Base-by-base conservation (phyloP, 78 protist genomes). In the Capsaspora owczarzaki region DNA sequence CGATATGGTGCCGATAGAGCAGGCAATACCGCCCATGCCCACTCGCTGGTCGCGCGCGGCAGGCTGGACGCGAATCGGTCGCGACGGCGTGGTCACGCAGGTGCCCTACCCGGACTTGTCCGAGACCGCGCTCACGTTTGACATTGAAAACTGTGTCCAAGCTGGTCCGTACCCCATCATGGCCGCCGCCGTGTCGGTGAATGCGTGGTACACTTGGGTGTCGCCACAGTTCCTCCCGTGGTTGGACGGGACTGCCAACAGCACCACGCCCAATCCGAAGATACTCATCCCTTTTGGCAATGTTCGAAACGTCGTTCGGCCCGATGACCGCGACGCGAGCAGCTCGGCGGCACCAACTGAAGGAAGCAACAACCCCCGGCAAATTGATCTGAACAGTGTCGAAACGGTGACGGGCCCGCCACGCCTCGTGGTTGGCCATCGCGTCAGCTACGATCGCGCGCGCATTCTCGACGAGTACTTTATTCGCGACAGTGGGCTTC, bases 401-500 rank as follows among this genome's bases (percentile, higher is more conserved):
- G n/a, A n/a, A n/a, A n/a, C n/a, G n/a, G n/a, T n/a, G 8, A 56
- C 25, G 43, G 71, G 19, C 35, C 2, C 56, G 37, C 53, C 49
- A 38, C 76, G 76, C 31, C 23, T 70, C 37, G 37, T 70, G 1
- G 76, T 42, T 53, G 76, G 76, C 14, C 76, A 70, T 35, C 5
- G 6, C 51, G 76, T 70, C 51, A 42, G 76, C 76, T 70, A 42
- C 76, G 76, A 70, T 35, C 76, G 76, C 31, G 76, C 76, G 37
- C 76, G 76, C 76, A n/a, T 70, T 0, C 76, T 1, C 53, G 53
- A 70, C 35, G 76, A 70, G 51, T 70, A 70, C 35, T 3, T 5
- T 0, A 47, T 70, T 0, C 4, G 2, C 44, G 37, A 23, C 51
- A 3, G 31, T 10, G 38, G 53, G 14, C 4, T 25, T 12, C 38